Percentiles rank a stretch among this genome's conserved stretches.
Evolutionary conservation across 1,284 basidiomycete species (phyloP).

Genomic region (Pterulicium gracile): DNA sequence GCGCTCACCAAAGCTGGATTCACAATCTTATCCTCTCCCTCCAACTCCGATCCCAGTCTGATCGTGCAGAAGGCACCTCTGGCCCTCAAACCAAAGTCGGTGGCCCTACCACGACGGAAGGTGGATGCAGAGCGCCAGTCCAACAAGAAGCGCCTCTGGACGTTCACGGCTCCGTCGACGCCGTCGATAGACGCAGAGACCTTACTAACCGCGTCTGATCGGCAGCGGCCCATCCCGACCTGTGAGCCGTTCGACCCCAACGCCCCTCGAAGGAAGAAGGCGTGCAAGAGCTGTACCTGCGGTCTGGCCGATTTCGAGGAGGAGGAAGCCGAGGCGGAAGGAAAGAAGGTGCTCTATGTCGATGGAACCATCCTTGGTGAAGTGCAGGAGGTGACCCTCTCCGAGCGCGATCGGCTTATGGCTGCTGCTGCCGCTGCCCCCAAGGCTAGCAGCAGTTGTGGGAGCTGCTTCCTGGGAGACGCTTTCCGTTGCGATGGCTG

Average conservation of each 20-base stretch:
- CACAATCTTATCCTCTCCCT: slow-evolving; percentile 33
- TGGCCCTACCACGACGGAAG: slow-evolving; percentile 22
- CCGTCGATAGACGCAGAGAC: slow-evolving; percentile 69
- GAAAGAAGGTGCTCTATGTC: slow-evolving; percentile 52
- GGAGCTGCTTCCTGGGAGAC: slow-evolving; percentile 96
- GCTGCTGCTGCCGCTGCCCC: slow-evolving; percentile 56
- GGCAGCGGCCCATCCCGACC: slow-evolving; percentile 50
- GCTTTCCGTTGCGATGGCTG: slow-evolving; percentile 95
- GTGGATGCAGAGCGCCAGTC: slow-evolving; percentile 29
- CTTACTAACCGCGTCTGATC: slow-evolving; percentile 66
- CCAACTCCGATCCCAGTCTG: slow-evolving; percentile 24
- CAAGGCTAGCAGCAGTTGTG: slow-evolving; percentile 91
- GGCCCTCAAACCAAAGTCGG: slow-evolving; percentile 17
- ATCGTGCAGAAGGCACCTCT: slow-evolving; percentile 59
- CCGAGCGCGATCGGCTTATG: slow-evolving; percentile 53
- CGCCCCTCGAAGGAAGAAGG: slow-evolving; percentile 66
- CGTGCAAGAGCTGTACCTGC: slow-evolving; percentile 92
- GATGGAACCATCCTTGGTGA: slow-evolving; percentile 47
- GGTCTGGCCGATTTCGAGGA: slow-evolving; percentile 88
- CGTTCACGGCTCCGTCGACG: slow-evolving; percentile 48
- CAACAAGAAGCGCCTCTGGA: slow-evolving; percentile 73
- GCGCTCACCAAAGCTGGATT: slow-evolving; percentile 58
- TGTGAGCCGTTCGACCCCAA: slow-evolving; percentile 50
- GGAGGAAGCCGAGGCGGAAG: slow-evolving; percentile 48
- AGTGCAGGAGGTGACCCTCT: slow-evolving; percentile 52